Evolutionary conservation across 176 grass and related monocot species (phyloP), one percentile per base, ranked within the genome.

Genomic region (Carex cristatella): DNA sequence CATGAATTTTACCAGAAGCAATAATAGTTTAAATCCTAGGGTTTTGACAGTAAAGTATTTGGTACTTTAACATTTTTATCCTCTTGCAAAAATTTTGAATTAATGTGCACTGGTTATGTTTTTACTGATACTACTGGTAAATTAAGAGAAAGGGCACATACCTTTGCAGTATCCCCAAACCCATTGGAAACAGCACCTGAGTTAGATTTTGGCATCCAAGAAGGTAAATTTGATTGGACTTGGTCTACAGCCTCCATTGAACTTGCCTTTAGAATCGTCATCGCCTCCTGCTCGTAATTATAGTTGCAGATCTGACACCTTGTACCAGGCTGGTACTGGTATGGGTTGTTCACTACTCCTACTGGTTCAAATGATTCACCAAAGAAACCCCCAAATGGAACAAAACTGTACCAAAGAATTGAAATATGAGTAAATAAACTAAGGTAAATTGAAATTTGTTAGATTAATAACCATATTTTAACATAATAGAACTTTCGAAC

Each of bases 201-300:
- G 59, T 79, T 90, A 42, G 85, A 79, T 86, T 92, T 94, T 48
- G 84, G 89, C 60, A 99, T 28, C 85, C 88, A 86, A 84, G 87
- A 92, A 79, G 96, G 84, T 27, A 86, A 44, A 88, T 73, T 79
- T 82, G 63, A 75, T 40, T 84, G 81, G 51, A 90, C 72, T 76
- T 87, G 66, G 59, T 83, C 91, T 84, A 89, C 90, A 84, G 69
- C 27, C 81, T 60, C 86, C 82, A 94, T 80, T 23, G 62, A 78
- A 86, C 84, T 88, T 57, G 86, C 89, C 81, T 78, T 94, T 10
- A 91, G 40, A 71, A 93, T 90, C 61, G 88, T 88, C 76, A 89
- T 38, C 57, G 83, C 89, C 87, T 98, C 96, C 70, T 99, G 90
- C 55, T 99, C 90, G 67, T 89, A 99, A 76, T 80, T 92, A 28